Evolutionary conservation across 306 rosid genomes (phyloP), one percentile per base, ranked within the genome.

Genomic region (Aeschynomene evenia): DNA sequence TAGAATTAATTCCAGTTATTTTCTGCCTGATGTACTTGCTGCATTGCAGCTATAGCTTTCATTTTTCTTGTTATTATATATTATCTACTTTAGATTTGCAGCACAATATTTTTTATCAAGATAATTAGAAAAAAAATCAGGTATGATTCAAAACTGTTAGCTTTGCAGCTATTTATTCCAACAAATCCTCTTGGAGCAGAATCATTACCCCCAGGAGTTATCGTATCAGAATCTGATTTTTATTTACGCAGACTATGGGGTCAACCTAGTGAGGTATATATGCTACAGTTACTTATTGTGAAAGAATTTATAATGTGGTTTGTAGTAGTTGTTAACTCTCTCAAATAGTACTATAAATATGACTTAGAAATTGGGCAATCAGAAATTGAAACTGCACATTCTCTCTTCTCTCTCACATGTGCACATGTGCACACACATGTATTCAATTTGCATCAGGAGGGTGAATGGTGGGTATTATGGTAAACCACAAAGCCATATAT

Each of bases 151-250:
- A 63, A 72, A 29, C 37, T 68, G 67, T 66, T 73, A 56, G 20
- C 28, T 63, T 74, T 21, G n/a, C 83, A 85, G 99, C 80, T 95
- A 80, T 75, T 84, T 77, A 89, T 79, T 79, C 74, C 92, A 48
- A 78, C 97, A 80, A 95, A 95, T 83, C 99, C 99, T 58, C 88
- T 75, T 72, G 99, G 99, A 58, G 96, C 99, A 6, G 97, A 91
- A 81, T 78, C 83, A 53, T 79, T 95, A 21, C 97, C 99, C 71
- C 97, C 96, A 1, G 89, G 89, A 81, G 87, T 95, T 76, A 65
- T 95, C 78, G 97, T 74, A 61, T 26, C 97, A 46, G 81, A 87
- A 75, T 81, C 99, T 72, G 99, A 95, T 83, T 81, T 91, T 57
- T 75, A 89, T 75, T 58, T 87, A 78, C 95, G 91, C 56, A 84